Base-by-base conservation (phyloP, 345 rosid species). In the Hibiscus trionum region DNA sequence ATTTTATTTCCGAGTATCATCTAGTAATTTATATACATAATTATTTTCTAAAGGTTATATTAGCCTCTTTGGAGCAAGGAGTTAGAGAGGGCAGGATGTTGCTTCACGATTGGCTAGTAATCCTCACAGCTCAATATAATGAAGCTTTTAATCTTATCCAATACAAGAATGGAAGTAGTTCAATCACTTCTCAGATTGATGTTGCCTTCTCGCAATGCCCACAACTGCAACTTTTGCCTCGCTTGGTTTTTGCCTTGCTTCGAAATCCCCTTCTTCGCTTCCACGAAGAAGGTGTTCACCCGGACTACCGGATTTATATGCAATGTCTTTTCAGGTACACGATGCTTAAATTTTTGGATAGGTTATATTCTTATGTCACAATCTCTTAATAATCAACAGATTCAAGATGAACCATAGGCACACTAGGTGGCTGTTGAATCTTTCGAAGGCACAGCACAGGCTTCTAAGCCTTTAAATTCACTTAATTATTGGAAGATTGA, bases 211-310 rank as follows among this genome's bases (percentile, higher is more conserved):
- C 84, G 31, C 99, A 95, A 73, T 92, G 98, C 83, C 98, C 94
- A 26, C 98, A 92, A 74, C 85, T 95, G 67, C 93, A 90, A 82
- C 84, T 82, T n/a, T 77, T 95, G 72, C 93, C 99, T 74, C 93
- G 90, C 19, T 84, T 95, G 79, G 86, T 90, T 77, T 95, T 95
- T 78, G 99, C 98, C 69, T 77, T 95, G 75, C 98, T 95, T 53
- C 89, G 98, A 64, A 92, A 92, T 68, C 98, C 96, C 69, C 93
- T 95, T 79, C 89, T 90, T 66, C 94, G 89, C 73, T 87, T 90
- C 79, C 97, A 95, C 74, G 98, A 95, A 85, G 98, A 95, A 88
- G 99, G 97, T 61, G 98, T 92, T 74, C 99, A 95, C 80, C 99
- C 97, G 57, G 96, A 95, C 78, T 90, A 88, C 76, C 84, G 94